Conservation (phyloP, 75 land plant species). For the Gnetum montanum region DNA sequence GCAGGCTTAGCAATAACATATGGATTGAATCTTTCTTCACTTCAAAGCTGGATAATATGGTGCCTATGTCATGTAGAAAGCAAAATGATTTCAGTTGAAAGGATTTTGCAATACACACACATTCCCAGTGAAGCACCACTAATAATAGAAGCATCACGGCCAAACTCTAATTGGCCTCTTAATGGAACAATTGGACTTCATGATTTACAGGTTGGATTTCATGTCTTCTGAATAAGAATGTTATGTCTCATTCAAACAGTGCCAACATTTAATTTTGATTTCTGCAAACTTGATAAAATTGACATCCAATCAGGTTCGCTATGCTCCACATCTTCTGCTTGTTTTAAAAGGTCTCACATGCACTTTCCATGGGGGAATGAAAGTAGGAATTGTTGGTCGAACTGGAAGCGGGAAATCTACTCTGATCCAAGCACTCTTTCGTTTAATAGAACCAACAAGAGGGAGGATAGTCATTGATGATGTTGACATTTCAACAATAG, state of each 20-base stretch:
- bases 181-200: slow-evolving; percentile 38
- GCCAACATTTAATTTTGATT: background rate
- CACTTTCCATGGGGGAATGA: slow-evolving; percentile 22
- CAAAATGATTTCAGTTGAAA: slow-evolving; percentile 82
- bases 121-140: slow-evolving; percentile 78
- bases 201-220: slow-evolving; percentile 51
- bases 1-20: slow-evolving; percentile 81
- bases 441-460: slow-evolving; percentile 31
- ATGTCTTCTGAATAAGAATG: background rate
- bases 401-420: slow-evolving; percentile 37
- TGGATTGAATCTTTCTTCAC: slow-evolving; percentile 46
- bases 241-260: background rate
- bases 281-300: background rate
- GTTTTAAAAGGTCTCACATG: slow-evolving; percentile 35
- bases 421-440: slow-evolving; percentile 30
- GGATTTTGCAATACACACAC: slow-evolving; percentile 78
- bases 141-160: slow-evolving; percentile 42
- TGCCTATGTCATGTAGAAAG: slow-evolving; percentile 70
- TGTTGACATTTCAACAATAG: slow-evolving; percentile 26
- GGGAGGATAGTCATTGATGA: slow-evolving; percentile 31
- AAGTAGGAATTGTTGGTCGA: too few species aligned
- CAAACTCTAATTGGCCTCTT: slow-evolving; percentile 45
- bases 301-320: slow-evolving; percentile 51
- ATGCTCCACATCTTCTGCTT: too few species aligned
- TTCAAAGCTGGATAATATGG: slow-evolving; percentile 57